These are phyloP conservation scores for Sordariomycetes sp. DNA, from an alignment of 2,329 filamentous ascomycete species.

Conservation along the genomic window DNA sequence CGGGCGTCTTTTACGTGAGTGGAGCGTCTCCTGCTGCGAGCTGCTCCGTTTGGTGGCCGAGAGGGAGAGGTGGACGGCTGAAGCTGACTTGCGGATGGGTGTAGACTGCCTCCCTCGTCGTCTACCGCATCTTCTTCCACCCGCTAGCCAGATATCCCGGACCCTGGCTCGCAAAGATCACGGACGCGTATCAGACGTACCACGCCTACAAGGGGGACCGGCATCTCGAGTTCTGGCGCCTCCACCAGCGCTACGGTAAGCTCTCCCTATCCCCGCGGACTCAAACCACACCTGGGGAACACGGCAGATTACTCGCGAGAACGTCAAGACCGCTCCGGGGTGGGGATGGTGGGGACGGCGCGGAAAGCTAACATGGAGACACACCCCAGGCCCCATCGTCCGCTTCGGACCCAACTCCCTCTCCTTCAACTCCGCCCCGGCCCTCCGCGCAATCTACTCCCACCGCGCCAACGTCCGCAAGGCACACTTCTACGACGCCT, in stretches of 20 bases:
- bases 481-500: slow-evolving; percentile 60
- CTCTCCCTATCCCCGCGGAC: slow-evolving; percentile 7
- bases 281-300: neutral
- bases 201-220: slow-evolving; percentile 63
- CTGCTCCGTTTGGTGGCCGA: no score
- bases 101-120: slow-evolving; percentile 24
- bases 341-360: no score
- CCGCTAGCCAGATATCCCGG: slow-evolving; percentile 53
- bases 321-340: no score
- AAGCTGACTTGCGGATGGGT: no score
- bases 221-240: slow-evolving; percentile 57
- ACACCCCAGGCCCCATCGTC: slow-evolving; percentile 41
- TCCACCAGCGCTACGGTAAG: slow-evolving; percentile 59
- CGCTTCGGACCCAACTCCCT: slow-evolving; percentile 68
- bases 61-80: no score
- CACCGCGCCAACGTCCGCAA: slow-evolving; percentile 52
- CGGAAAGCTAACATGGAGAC: neutral
- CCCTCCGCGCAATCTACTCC: slow-evolving; percentile 54
- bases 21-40: no score
- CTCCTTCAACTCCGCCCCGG: slow-evolving; percentile 60
- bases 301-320: neutral
- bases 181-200: slow-evolving; percentile 54
- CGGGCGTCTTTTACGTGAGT: neutral
- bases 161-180: slow-evolving; percentile 48
- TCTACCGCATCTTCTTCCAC: slow-evolving; percentile 50